Evolutionary conservation across 352 stramenopile species (phyloP), one percentile per base, ranked within the genome.

Genomic region (Phytophthora tentaculata): DNA sequence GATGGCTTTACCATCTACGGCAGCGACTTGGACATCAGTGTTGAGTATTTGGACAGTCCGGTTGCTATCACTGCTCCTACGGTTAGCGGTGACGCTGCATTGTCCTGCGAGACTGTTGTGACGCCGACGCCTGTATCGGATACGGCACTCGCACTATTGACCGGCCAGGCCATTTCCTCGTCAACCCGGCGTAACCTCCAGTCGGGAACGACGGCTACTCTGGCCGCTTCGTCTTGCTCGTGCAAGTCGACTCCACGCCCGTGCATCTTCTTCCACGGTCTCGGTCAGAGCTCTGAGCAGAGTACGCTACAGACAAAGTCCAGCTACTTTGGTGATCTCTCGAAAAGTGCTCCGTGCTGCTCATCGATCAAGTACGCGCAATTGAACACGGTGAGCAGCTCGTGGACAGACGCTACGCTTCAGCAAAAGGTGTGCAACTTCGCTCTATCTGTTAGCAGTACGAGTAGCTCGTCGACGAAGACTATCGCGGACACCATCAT

Each of bases 251-350:
- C 43, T 2, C 54, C n/a, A 9, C 71, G 71, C 2, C 68, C 75
- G 23, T 81, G 74, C 49, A 60, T 82, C 45, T 79, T 82, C 60
- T 73, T 77, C 50, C 71, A 82, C 14, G 74, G 71, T 5, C 20
- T 75, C 0, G 74, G 71, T 5, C 51, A 54, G 4, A 35, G 52
- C 44, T 52, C 44, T 16, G 58, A 73, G 10, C 22, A 75, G 26
- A 63, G 49, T 2, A 65, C 57, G 5, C 39, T 79, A 10, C 64
- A 73, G 22, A 53, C 65, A 0, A 65, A 59, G 7, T 73, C 60
- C 5, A 37, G 26, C 16, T 82, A 77, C 49, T 77, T 79, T 19
- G 74, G 71, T 0, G 68, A 75, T 41, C 56, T 80, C 44, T 54
- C 67, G 0, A 44, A 73, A 7, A 67, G 26, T 12, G 73, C 76